phyloP scores from a whole-genome alignment of 2,329 filamentous ascomycete genomes.

The Pseudogymnoascus sp. region DNA sequence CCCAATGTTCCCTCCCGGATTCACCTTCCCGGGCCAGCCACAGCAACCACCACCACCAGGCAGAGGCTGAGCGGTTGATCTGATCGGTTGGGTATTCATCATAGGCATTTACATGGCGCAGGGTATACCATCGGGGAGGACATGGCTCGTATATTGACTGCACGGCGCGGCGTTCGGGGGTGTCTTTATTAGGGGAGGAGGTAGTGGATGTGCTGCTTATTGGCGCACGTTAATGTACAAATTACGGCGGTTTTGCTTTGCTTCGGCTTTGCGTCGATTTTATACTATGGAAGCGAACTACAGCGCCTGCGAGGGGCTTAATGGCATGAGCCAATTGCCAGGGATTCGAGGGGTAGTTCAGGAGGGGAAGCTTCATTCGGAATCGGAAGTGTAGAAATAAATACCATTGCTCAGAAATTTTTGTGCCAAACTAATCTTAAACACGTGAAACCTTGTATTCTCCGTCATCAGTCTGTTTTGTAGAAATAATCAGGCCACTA shows the following conservation, averaged over 20 bases:
- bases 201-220: not conserved
- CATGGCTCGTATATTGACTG: not conserved
- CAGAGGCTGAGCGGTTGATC: conserved; percentile 17
- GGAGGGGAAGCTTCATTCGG: not conserved
- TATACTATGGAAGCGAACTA: not conserved
- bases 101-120: conserved; percentile 5
- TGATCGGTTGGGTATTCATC: not conserved
- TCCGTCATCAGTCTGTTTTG: not conserved
- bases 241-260: conserved; percentile 1
- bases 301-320: not conserved
- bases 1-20: conserved; percentile 42
- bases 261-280: not conserved
- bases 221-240: not conserved
- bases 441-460: not conserved
- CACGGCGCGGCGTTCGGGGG: not conserved
- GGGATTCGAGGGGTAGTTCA: not conserved
- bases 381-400: not conserved
- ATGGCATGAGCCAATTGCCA: not conserved
- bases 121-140: not conserved
- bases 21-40: conserved; percentile 32
- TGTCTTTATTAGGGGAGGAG: not conserved
- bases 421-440: not conserved
- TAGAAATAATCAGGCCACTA: not conserved
- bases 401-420: not conserved
- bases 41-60: conserved; percentile 24